A percentile compares a stretch with the other conserved stretches of the same genome.
Evolutionary conservation across 225 moss, liverwort and hornwort species (phyloP).

Genomic region (Sphagnum tenellum): DNA sequence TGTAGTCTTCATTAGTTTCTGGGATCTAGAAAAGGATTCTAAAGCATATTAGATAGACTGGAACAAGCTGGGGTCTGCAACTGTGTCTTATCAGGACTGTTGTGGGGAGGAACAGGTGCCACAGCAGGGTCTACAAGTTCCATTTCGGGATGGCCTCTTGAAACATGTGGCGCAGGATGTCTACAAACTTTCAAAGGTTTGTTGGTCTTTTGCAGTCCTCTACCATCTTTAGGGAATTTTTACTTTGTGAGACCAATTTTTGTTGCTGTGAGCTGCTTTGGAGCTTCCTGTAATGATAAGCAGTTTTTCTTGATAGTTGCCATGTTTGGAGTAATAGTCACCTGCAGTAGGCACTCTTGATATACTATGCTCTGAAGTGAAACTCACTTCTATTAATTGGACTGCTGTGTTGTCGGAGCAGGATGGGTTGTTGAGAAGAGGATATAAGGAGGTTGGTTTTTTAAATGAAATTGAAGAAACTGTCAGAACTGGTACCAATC

Average conservation of each 20-base stretch:
- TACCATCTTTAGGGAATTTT: background rate
- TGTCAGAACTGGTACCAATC: conserved; percentile 53
- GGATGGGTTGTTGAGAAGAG: conserved; percentile 73
- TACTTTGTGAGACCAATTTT: background rate
- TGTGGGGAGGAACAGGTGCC: conserved; percentile 39
- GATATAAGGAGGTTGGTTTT: conserved; percentile 67
- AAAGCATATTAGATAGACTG: too few species aligned
- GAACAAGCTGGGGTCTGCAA: too few species aligned
- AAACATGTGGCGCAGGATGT: conserved; percentile 88
- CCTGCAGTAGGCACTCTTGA: background rate
- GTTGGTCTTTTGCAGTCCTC: background rate
- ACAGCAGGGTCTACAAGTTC: conserved; percentile 65
- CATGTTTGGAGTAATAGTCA: conserved; percentile 1
- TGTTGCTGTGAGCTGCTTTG: background rate
- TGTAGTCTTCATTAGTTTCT: too few species aligned
- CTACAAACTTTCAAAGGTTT: conserved; percentile 69
- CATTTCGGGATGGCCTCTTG: conserved; percentile 82
- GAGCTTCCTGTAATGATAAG: background rate
- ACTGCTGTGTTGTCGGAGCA: conserved; percentile 11
- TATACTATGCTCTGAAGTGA: too few species aligned
- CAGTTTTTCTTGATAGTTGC: too few species aligned
- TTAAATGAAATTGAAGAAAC: conserved; percentile 73
- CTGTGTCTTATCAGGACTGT: too few species aligned
- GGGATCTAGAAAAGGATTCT: too few species aligned
- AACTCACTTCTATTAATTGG: too few species aligned